Percentiles rank a stretch among this genome's conserved stretches.
phyloP scores from a whole-genome alignment of 441 rosid species.

The Populus tomentosa region DNA sequence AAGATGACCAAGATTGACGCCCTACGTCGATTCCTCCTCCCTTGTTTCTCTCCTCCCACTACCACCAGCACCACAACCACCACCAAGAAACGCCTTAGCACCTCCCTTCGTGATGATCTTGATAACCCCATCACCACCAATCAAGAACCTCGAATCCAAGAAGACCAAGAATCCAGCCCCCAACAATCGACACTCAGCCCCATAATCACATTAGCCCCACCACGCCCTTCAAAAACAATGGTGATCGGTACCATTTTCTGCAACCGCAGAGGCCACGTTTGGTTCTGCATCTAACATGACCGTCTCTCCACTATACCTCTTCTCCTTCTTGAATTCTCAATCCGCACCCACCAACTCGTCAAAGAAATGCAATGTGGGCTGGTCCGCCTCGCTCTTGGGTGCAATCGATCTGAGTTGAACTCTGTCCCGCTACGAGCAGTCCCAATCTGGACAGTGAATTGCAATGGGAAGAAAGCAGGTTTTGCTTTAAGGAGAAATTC shows the following conservation, averaged over 20 bases:
- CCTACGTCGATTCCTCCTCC: constrained; percentile 72
- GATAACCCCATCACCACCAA: constrained; percentile 10
- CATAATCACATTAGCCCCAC: constrained; percentile 22
- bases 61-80: constrained; percentile 9
- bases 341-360: constrained; percentile 58
- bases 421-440: constrained; percentile 60
- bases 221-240: constrained; percentile 75
- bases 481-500: constrained; percentile 51
- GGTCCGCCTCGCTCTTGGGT: constrained; percentile 73
- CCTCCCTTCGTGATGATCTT: constrained; percentile 58
- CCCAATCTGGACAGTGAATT: constrained; percentile 65
- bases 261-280: constrained; percentile 74
- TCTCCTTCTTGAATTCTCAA: constrained; percentile 71
- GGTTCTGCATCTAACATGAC: constrained; percentile 76
- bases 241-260: constrained; percentile 85
- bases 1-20: constrained; percentile 59
- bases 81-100: constrained; percentile 65
- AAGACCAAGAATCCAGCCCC: constrained; percentile 26
- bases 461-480: constrained; percentile 66
- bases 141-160: constrained; percentile 12
- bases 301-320: constrained; percentile 64
- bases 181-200: constrained; percentile 17
- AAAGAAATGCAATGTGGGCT: constrained; percentile 72
- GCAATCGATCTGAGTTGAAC: constrained; percentile 38
- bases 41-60: constrained; percentile 52